Conservation (phyloP, 2,329 filamentous ascomycete genomes). For the Davidsoniella australis region DNA sequence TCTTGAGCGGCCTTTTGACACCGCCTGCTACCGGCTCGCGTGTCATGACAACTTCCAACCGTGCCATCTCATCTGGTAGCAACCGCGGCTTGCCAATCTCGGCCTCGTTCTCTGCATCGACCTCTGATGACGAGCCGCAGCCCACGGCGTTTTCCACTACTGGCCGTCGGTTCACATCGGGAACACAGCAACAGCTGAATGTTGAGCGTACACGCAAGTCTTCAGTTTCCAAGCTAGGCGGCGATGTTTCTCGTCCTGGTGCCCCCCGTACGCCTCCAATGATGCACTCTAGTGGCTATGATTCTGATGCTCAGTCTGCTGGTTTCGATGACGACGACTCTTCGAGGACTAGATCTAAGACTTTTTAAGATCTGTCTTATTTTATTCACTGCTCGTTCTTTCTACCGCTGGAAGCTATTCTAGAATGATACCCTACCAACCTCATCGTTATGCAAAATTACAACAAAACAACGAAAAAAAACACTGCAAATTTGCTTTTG, state of each 20-base stretch:
- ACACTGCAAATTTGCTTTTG: too few relatives aligned
- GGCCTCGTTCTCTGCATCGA: conserved; percentile 15
- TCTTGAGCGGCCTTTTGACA: conserved; percentile 69
- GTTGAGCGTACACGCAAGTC: conserved; percentile 13
- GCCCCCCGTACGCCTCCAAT: conserved; percentile 43
- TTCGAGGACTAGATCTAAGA: conserved; percentile 29
- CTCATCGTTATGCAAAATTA: too few relatives aligned
- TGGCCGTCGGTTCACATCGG: conserved; percentile 35
- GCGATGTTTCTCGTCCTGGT: conserved; percentile 15
- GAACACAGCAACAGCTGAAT: conserved; percentile 15
- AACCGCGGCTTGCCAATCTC: conserved; percentile 32
- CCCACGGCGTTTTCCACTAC: conserved; percentile 45
- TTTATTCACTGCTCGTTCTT: not conserved
- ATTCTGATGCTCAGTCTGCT: conserved; percentile 41
- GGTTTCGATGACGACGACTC: conserved; percentile 42
- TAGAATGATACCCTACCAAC: too few relatives aligned
- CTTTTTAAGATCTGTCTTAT: not conserved
- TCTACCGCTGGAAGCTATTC: too few relatives aligned
- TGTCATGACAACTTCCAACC: not conserved
- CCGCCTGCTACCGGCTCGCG: conserved; percentile 65
- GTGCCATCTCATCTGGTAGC: not conserved
- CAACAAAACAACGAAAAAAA: too few relatives aligned
- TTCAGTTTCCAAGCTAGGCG: conserved; percentile 17
- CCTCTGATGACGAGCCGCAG: conserved; percentile 22
- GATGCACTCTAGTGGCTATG: conserved; percentile 41